These are phyloP conservation scores for Chlamydomonas sphaeroides DNA, from an alignment of 139 green algal species.

Conservation along the genomic window DNA sequence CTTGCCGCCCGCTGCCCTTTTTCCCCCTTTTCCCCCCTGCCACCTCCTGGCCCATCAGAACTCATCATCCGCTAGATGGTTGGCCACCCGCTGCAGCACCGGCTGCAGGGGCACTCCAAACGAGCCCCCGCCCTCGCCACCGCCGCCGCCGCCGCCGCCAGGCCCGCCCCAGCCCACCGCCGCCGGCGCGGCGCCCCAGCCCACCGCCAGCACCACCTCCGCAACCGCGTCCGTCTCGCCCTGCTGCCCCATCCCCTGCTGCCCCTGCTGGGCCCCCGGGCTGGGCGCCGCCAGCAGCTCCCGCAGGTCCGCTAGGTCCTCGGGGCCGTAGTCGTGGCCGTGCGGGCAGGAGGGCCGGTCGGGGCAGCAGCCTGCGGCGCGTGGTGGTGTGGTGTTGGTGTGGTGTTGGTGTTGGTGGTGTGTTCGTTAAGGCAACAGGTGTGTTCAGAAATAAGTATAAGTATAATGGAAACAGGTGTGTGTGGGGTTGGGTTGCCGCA, in stretches of 20 bases:
- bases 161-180: background rate
- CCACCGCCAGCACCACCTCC: too few species aligned
- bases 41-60: too few species aligned
- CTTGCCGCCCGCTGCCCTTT: too few species aligned
- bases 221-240: too few species aligned
- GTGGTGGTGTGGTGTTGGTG: too few species aligned
- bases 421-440: too few species aligned
- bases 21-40: too few species aligned
- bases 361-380: background rate
- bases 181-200: background rate
- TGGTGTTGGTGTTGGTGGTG: too few species aligned
- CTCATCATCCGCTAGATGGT: background rate
- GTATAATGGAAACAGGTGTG: too few species aligned
- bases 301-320: background rate
- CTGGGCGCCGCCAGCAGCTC: background rate
- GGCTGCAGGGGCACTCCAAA: constrained; percentile 8
- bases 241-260: background rate
- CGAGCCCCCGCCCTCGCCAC: too few species aligned
- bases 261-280: background rate
- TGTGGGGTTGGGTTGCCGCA: too few species aligned
- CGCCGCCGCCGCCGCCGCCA: background rate
- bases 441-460: too few species aligned
- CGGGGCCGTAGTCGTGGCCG: background rate
- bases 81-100: background rate
- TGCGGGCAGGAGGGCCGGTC: background rate